Evolutionary conservation across 2,329 filamentous ascomycete species (phyloP), one percentile per base, ranked within the genome.

Genomic region (Cytospora leucostoma): DNA sequence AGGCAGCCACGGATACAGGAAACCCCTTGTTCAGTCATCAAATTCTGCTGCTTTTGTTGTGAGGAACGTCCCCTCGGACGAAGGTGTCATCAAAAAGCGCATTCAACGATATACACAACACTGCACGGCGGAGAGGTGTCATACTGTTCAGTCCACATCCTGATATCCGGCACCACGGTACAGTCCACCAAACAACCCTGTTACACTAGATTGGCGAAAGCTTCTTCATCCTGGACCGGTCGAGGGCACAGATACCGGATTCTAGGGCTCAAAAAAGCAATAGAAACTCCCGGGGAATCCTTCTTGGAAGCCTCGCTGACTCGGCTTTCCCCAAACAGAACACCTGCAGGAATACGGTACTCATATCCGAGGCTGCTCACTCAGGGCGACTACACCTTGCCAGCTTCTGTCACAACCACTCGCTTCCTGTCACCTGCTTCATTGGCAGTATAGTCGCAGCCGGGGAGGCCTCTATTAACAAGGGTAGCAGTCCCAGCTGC

Each of bases 391-490:
- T 21, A 27, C 53, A 54, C n/a, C 51, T 38, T 61, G 55, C 15
- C 38, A 55, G 49, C 58, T 7, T 17, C 5, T 52, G 47, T 49
- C 27, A 55, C 58, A 21, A 55, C 51, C 54, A 21, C 51, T 21
- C n/a, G 44, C 44, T 32, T 33, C 38, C 33, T 19, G 55, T 59
- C 61, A 56, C 54, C 63, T 62, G 21, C 50, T 27, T 47, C 11
- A 32, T 15, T 55, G 40, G 10, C 27, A 32, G 40, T 52, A 56
- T 52, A 27, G 27, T 55, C 32, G 17, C 50, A 37, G 33, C 54
- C 38, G 49, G 37, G 37, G 27, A 55, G 37, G 40, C 32, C 33
- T 47, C 49, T 51, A 34, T 33, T 17, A 33, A 11, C 35, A 54
- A 56, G 15, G 44, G 27, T 49, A 19, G 17, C 57, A 56, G 47